phyloP scores from a whole-genome alignment of 2,329 filamentous ascomycete species.

The Xylariaceae sp. region DNA sequence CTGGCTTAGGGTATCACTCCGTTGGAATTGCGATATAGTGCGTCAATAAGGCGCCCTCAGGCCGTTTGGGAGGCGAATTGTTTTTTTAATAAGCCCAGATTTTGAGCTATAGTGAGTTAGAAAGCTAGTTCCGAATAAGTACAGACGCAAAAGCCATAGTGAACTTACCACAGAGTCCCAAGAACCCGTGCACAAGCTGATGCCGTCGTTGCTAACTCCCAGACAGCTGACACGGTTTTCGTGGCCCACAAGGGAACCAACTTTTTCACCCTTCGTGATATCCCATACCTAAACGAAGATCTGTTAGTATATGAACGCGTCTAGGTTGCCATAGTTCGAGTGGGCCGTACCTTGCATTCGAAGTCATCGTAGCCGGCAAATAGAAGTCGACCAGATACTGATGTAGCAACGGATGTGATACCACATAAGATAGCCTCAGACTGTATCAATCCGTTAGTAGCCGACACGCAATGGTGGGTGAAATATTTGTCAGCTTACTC shows the following conservation, averaged over 20 bases:
- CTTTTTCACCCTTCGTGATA: slow-evolving; percentile 90
- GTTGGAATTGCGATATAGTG: slow-evolving; percentile 5
- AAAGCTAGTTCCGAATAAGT: slow-evolving; percentile 35
- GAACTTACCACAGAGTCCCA: slow-evolving; percentile 94
- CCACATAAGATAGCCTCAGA: slow-evolving; percentile 96
- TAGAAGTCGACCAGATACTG: slow-evolving; percentile 86
- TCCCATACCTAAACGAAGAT: slow-evolving; percentile 77
- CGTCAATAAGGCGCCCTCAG: slow-evolving; percentile 15
- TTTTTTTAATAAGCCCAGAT: slow-evolving; percentile 70
- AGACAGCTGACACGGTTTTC: slow-evolving; percentile 98
- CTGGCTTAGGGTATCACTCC: slow-evolving; percentile 33
- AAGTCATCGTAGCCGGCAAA: slow-evolving; percentile 99
- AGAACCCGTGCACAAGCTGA: slow-evolving; percentile 97
- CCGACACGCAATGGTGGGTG: not conserved
- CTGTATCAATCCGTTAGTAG: slow-evolving; percentile 42
- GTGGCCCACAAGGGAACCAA: slow-evolving; percentile 92
- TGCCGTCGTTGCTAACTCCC: slow-evolving; percentile 97
- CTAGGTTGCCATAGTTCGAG: not conserved
- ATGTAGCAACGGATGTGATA: slow-evolving; percentile 97
- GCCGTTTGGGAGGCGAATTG: slow-evolving; percentile 2
- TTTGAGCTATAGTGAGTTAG: slow-evolving; percentile 60
- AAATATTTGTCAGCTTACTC: slow-evolving; percentile 42
- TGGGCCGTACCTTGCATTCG: slow-evolving; percentile 84
- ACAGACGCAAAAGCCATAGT: not conserved
- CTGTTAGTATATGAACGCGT: slow-evolving; percentile 11